phyloP scores from a whole-genome alignment of 768 basidiomycete species.

The Collybiopsis confluens region DNA sequence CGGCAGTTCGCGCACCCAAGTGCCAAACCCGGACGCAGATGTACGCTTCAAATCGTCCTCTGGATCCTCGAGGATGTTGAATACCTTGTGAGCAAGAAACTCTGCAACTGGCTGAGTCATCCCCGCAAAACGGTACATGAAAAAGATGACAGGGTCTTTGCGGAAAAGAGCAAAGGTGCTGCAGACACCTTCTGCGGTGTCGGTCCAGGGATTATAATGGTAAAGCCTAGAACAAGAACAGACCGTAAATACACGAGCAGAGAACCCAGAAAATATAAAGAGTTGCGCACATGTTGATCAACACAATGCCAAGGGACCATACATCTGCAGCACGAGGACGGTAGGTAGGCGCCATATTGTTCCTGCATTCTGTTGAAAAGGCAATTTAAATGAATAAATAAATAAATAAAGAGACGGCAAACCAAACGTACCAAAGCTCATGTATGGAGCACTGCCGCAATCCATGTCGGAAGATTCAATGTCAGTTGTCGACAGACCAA shows the following conservation, averaged over 20 bases:
- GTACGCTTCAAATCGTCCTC: slow-evolving; percentile 64
- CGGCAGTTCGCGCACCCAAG: slow-evolving; percentile 83
- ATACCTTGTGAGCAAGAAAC: slow-evolving; percentile 79
- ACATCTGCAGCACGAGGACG: slow-evolving; percentile 94
- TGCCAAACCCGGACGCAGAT: slow-evolving; percentile 78
- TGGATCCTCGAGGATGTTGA: slow-evolving; percentile 70
- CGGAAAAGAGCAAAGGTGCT: slow-evolving; percentile 80
- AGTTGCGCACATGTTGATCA: slow-evolving; percentile 86
- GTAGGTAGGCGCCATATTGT: slow-evolving; percentile 94
- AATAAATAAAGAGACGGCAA: background rate
- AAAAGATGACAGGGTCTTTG: slow-evolving; percentile 76
- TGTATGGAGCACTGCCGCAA: slow-evolving; percentile 97
- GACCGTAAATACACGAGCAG: slow-evolving; percentile 9
- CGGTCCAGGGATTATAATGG: slow-evolving; percentile 98
- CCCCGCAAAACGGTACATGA: slow-evolving; percentile 86
- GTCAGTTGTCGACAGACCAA: slow-evolving; percentile 91
- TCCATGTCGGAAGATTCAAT: slow-evolving; percentile 91
- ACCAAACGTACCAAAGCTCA: slow-evolving; percentile 81
- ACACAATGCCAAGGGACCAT: slow-evolving; percentile 97
- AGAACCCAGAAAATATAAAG: background rate
- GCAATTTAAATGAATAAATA: slow-evolving; percentile 10
- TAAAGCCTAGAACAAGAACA: slow-evolving; percentile 62
- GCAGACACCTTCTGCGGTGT: slow-evolving; percentile 79
- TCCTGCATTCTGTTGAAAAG: slow-evolving; percentile 94
- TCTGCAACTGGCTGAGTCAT: slow-evolving; percentile 86